Evolutionary conservation across 2,329 filamentous ascomycete genomes (phyloP).

Genomic region (Coniochaeta sp.): DNA sequence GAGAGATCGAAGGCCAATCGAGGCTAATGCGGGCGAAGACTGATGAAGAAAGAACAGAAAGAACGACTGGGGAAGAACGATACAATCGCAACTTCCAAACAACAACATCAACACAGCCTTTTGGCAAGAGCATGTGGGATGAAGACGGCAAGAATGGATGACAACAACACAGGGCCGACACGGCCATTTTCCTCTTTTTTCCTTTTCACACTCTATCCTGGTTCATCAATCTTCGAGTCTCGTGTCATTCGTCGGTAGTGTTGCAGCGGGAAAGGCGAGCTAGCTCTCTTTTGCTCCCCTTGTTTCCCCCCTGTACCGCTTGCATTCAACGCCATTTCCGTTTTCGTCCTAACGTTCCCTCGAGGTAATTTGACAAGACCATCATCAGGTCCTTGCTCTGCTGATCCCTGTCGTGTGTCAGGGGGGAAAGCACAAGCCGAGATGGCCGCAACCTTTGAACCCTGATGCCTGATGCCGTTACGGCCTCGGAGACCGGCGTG

Average conservation of each 20-base stretch:
- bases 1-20: not conserved
- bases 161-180: not conserved
- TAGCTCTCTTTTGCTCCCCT: not conserved
- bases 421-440: slow-evolving; percentile 1
- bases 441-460: not conserved
- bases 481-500: not conserved
- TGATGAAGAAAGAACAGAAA: not conserved
- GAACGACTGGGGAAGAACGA: not conserved
- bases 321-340: not conserved
- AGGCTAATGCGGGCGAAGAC: not conserved
- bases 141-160: not conserved
- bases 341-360: not conserved
- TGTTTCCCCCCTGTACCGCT: no score
- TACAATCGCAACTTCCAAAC: not conserved
- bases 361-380: slow-evolving; percentile 3
- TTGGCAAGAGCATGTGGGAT: not conserved
- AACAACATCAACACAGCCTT: not conserved
- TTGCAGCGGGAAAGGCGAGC: not conserved
- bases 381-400: not conserved
- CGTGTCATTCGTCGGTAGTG: not conserved
- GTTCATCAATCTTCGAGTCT: not conserved
- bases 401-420: not conserved
- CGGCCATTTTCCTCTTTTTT: not conserved
- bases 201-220: not conserved
- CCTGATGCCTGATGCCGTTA: not conserved